Base-by-base conservation (phyloP, 2,329 filamentous ascomycete species). In the Fusarium nodosum region DNA sequence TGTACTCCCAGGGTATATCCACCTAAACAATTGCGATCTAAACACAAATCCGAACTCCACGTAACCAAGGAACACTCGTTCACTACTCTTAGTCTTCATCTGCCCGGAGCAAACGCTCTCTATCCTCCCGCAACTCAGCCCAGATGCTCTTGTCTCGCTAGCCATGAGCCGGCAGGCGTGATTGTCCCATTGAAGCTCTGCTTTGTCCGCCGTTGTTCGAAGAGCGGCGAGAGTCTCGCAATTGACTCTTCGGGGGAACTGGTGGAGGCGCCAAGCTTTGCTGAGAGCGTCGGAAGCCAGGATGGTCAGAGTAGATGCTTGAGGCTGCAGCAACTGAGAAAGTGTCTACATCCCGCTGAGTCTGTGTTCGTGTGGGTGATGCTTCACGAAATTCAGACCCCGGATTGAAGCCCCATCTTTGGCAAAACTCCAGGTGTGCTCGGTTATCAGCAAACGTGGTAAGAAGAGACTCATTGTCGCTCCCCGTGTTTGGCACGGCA, bases 251-350 rank as follows among this genome's bases (percentile, higher is more conserved):
- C 9, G 24, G 33, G 7, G 34, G 34, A 12, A 39, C n/a, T 8
- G 34, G 24, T 24, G 33, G 61, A 20, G 18, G 18, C 6, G 36
- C 7, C 15, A 26, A 31, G 26, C 22, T 30, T n/a, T 56, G 47
- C 34, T 68, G 64, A 31, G 56, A 61, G 7, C 52, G 56, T 20
- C 64, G 61, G 30, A 71, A 68, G 12, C 64, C 67, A 18, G 67
- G 56, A 28, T 68, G 59, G 3, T 51, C 28, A 20, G 71, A 74
- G 56, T 73, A 74, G 3, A 71, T 15, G 20, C 72, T 74, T 20
- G 72, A 74, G 5, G 63, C n/a, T 22, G 50, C 26, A 7, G 44
- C 52, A 39, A 51, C 12, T 5, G 57, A 58, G 3, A 20, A 15
- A 3, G 15, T n/a, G 18, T n/a, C 47, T 6, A 13, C 28, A 1